Conservation (phyloP, 2,329 filamentous ascomycete genomes). For the Chaetothyriales sp. region DNA sequence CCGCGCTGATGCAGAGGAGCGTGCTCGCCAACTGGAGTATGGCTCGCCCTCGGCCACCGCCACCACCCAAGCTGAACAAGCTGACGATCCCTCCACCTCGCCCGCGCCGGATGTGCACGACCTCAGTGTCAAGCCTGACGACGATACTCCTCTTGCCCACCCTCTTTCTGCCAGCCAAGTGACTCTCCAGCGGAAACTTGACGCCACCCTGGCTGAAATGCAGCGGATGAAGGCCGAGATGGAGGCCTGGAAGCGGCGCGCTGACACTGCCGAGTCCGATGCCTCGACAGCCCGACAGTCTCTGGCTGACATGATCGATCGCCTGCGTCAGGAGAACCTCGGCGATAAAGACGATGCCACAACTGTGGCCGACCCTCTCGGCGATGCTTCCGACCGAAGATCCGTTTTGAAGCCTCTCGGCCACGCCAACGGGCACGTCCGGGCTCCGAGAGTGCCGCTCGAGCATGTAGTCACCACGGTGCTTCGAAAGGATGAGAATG, state of each 20-base stretch:
- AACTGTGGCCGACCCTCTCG: slow-evolving; percentile 24
- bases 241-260: slow-evolving; percentile 59
- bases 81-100: slow-evolving; percentile 4
- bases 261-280: slow-evolving; percentile 67
- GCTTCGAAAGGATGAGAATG: slow-evolving; percentile 27
- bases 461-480: slow-evolving; percentile 25
- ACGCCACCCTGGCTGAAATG: slow-evolving; percentile 65
- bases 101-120: slow-evolving; percentile 13
- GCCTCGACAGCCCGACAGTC: slow-evolving; percentile 56
- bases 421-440: slow-evolving; percentile 29
- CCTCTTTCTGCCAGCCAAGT: slow-evolving; percentile 18
- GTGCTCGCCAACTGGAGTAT: slow-evolving; percentile 55
- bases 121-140: slow-evolving; percentile 22
- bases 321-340: slow-evolving; percentile 50
- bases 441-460: slow-evolving; percentile 31
- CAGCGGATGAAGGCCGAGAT: slow-evolving; percentile 65
- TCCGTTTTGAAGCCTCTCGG: slow-evolving; percentile 7
- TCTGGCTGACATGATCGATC: slow-evolving; percentile 74
- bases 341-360: slow-evolving; percentile 36
- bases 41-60: slow-evolving; percentile 32
- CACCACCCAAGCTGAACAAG: slow-evolving; percentile 18
- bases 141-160: slow-evolving; percentile 17
- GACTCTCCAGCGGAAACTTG: slow-evolving; percentile 54
- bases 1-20: slow-evolving; percentile 68
- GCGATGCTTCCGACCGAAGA: slow-evolving; percentile 24